Percentiles rank a stretch among this genome's conserved stretches.
Conservation (phyloP, 305 asterid species). For the Fraxinus albicans region DNA sequence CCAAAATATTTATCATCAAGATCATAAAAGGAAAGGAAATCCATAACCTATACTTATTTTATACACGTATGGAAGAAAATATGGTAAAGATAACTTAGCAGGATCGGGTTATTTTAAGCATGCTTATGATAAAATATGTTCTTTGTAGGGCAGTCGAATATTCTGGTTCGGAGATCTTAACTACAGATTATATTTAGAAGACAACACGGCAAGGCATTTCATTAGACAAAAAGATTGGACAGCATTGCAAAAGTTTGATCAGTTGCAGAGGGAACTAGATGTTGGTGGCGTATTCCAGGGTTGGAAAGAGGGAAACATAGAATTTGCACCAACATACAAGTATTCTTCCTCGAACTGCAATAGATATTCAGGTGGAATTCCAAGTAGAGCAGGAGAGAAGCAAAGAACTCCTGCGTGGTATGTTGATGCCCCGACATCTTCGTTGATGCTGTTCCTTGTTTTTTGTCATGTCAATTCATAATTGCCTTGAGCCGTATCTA, state of each 20-base stretch:
- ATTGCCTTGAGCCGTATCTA: not conserved
- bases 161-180: slow-evolving; percentile 98
- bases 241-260: slow-evolving; percentile 74
- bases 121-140: slow-evolving; percentile 25
- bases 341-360: slow-evolving; percentile 71
- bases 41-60: not conserved
- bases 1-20: not conserved
- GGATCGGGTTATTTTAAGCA: not conserved
- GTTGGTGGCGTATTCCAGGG: slow-evolving; percentile 86
- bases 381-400: slow-evolving; percentile 75
- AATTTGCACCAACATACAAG: slow-evolving; percentile 93
- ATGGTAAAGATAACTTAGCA: not conserved
- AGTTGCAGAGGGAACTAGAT: slow-evolving; percentile 68
- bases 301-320: slow-evolving; percentile 86
- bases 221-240: slow-evolving; percentile 72
- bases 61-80: not conserved
- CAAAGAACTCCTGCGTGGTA: slow-evolving; percentile 99
- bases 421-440: slow-evolving; percentile 16
- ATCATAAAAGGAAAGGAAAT: not conserved
- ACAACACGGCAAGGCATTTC: slow-evolving; percentile 71
- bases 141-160: slow-evolving; percentile 67
- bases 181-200: slow-evolving; percentile 82
- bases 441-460: not conserved
- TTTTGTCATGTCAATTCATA: not conserved
- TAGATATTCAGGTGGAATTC: slow-evolving; percentile 81